Conservation (phyloP, 2,329 filamentous ascomycete genomes). For the Arthrinium puccinioides region DNA sequence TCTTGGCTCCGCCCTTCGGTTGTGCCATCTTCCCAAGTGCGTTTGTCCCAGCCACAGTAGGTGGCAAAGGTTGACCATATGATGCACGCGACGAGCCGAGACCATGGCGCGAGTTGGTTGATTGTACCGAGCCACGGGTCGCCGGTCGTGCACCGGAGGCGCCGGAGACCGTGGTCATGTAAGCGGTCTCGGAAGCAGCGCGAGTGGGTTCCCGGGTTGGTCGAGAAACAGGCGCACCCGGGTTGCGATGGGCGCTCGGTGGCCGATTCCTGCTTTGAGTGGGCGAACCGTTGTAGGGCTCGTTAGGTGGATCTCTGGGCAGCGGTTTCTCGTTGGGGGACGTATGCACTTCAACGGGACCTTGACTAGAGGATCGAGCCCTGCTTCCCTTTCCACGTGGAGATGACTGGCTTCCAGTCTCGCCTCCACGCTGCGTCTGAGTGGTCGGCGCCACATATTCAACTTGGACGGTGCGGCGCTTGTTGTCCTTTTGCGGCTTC, state of each 20-base stretch:
- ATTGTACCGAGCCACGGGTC: constrained; percentile 76
- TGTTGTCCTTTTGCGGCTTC: constrained; percentile 74
- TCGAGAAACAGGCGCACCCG: constrained; percentile 38
- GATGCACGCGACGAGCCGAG: constrained; percentile 50
- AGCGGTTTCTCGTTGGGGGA: constrained; percentile 49
- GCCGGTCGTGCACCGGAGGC: constrained; percentile 54
- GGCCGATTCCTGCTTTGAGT: constrained; percentile 30
- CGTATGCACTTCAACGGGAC: constrained; percentile 36
- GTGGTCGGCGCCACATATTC: constrained; percentile 93
- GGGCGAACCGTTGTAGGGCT: constrained; percentile 29
- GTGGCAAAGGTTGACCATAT: constrained; percentile 83
- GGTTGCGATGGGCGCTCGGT: constrained; percentile 39
- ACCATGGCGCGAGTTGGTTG: constrained; percentile 56
- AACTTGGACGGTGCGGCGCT: constrained; percentile 90
- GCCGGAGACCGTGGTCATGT: constrained; percentile 42
- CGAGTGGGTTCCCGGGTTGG: constrained; percentile 42
- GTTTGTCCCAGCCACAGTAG: constrained; percentile 81
- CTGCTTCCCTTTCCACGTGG: constrained; percentile 31
- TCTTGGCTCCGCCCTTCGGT: constrained; percentile 54
- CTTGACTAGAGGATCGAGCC: constrained; percentile 46
- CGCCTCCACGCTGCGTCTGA: constrained; percentile 67
- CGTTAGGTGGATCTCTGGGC: constrained; percentile 49
- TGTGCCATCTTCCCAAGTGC: constrained; percentile 87
- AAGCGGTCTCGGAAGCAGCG: constrained; percentile 44
- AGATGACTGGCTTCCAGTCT: constrained; percentile 19